Evolutionary conservation across 225 moss, liverwort and hornwort genomes (phyloP), one percentile per base, ranked within the genome.

Genomic region (Straminergon stramineum): DNA sequence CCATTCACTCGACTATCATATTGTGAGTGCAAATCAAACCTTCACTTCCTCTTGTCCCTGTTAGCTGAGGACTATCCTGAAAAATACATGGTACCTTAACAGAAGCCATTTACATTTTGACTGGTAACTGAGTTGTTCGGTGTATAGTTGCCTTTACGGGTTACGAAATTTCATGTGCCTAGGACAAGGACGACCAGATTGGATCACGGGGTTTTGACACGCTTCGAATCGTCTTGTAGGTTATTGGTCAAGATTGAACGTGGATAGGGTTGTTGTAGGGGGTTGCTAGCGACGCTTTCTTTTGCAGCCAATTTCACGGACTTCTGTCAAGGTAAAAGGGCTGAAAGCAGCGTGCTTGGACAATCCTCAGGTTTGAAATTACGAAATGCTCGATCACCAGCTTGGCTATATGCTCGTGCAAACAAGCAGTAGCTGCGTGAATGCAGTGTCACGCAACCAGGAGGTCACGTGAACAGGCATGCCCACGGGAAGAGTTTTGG

Each of bases 391-490:
- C 82, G 73, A 57, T 68, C 65, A 48, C 34, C 61, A 87, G 62
- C 84, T 84, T 75, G 37, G 35, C 57, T 86, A 69, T 30, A 83
- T 74, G 81, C 87, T 81, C 81, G 31, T 35, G 87, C 80, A 80
- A 74, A 80, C 69, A 65, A 35, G 67, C 51, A 53, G 74, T 86
- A 83, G 86, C 83, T 84, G 83, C 79, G 61, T 86, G 91, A 84
- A 91, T 91, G 93, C 93, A 88, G 84, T 69, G 88, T 87, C 64
- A 76, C 77, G 48, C 78, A 77, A 51, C 69, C 86, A 81, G 80
- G 83, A 86, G 86, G 84, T 79, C 76, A 43, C 84, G 84, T 69
- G 89, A 89, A 63, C 81, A 89, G 86, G 53, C 51, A 84, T 48
- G 60, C 64, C 67, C 85, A 79, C 83, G 80, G 32, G 73, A 81